Percentiles rank a stretch among this genome's conserved stretches.
Evolutionary conservation across 2,329 filamentous ascomycete genomes (phyloP).

Genomic region (Diaporthe sp.): DNA sequence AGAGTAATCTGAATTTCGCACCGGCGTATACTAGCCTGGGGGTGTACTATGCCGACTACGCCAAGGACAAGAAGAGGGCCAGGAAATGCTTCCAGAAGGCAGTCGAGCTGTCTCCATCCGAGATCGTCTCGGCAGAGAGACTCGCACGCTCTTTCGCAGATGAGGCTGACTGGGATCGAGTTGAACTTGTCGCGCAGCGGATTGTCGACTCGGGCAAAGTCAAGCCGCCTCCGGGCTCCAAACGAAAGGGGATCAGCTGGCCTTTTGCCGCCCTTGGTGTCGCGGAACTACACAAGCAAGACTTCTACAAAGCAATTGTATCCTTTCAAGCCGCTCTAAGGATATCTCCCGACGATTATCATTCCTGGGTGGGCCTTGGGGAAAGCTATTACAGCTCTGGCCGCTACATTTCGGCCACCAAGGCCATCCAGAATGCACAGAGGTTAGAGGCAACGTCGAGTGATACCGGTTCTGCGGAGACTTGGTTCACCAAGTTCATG

Average conservation of each 20-base stretch:
- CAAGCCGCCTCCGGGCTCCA: constrained; percentile 90
- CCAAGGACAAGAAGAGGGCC: constrained; percentile 86
- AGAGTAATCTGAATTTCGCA: constrained; percentile 88
- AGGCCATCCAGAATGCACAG: constrained; percentile 89
- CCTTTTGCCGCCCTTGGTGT: constrained; percentile 94
- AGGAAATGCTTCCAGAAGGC: constrained; percentile 97
- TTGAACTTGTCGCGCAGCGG: constrained; percentile 91
- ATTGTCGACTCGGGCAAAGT: constrained; percentile 96
- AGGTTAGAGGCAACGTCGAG: constrained; percentile 70
- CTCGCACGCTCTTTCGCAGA: constrained; percentile 90
- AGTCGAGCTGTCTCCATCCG: constrained; percentile 89
- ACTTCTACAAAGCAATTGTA: constrained; percentile 88
- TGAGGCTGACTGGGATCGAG: constrained; percentile 94
- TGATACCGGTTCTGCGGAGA: constrained; percentile 72
- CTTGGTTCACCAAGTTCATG: constrained; percentile 98
- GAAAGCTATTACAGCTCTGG: constrained; percentile 97
- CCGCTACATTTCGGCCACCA: constrained; percentile 92
- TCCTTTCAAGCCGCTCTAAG: constrained; percentile 92
- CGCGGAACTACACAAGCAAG: constrained; percentile 93
- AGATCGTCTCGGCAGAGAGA: constrained; percentile 88
- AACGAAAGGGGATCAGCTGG: constrained; percentile 94
- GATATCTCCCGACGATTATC: constrained; percentile 87
- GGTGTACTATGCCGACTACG: constrained; percentile 92
- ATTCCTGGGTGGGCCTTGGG: constrained; percentile 96
- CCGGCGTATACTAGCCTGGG: constrained; percentile 93